phyloP scores from a whole-genome alignment of 148 eudicot species.

The Nepenthes mirabilis region DNA sequence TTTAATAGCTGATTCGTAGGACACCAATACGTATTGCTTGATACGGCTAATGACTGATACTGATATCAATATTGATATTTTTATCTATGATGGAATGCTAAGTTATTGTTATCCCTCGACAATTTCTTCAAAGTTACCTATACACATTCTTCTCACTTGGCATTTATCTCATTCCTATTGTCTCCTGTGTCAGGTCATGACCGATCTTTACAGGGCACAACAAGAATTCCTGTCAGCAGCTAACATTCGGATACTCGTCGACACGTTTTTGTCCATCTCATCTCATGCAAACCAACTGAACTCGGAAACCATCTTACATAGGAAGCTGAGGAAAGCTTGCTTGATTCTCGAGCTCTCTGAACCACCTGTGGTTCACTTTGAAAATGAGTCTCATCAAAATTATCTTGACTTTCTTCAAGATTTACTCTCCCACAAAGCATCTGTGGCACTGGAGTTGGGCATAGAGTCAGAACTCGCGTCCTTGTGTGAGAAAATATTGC shows the following conservation, averaged over 20 bases:
- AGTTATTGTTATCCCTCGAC: neutral
- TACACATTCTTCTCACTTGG: neutral
- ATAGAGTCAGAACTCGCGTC: conserved; percentile 42
- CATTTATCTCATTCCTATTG: neutral
- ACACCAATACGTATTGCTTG: no score
- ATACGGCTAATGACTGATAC: no score
- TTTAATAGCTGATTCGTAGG: no score
- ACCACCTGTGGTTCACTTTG: conserved; percentile 77
- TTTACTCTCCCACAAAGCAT: conserved; percentile 29
- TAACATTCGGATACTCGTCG: conserved; percentile 46
- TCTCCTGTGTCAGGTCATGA: conserved; percentile 42
- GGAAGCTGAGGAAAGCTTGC: conserved; percentile 64
- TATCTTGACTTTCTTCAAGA: conserved; percentile 58
- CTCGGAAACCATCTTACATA: conserved; percentile 31
- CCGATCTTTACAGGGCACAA: conserved; percentile 67
- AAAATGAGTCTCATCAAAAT: conserved; percentile 64
- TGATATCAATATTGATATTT: no score
- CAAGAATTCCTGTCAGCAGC: conserved; percentile 35
- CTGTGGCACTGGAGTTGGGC: conserved; percentile 34
- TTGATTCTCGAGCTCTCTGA: conserved; percentile 65
- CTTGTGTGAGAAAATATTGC: conserved; percentile 56
- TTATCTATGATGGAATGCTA: no score
- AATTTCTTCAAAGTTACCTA: neutral
- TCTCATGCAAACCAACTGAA: conserved; percentile 61
- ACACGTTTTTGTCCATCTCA: conserved; percentile 43